Evolutionary conservation across 192 early-diverging fungal genomes (phyloP).

Genomic region (Coemansia sp.): DNA sequence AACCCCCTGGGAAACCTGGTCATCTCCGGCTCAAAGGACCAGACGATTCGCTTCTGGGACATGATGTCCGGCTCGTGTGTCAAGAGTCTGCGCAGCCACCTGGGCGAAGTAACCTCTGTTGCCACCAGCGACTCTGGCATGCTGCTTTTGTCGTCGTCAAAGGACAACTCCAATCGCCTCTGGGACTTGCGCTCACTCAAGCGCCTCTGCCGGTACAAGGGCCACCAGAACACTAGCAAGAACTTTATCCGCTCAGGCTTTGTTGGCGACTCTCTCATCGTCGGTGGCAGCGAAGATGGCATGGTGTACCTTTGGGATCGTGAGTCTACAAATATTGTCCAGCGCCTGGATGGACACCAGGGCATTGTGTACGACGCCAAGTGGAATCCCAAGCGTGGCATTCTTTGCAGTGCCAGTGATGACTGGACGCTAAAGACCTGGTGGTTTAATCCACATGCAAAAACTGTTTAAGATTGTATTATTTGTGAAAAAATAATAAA

Average conservation of each 20-base stretch:
- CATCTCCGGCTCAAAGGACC: constrained; percentile 92
- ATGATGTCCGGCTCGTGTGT: constrained; percentile 95
- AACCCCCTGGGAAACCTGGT: constrained; percentile 94
- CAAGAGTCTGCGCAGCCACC: constrained; percentile 87
- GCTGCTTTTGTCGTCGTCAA: constrained; percentile 83
- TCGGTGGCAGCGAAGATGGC: constrained; percentile 96
- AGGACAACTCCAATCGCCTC: constrained; percentile 96
- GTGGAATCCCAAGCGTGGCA: constrained; percentile 87
- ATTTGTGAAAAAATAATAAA: neutral
- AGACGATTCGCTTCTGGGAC: constrained; percentile 98
- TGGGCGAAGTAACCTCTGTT: constrained; percentile 96
- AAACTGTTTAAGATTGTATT: neutral
- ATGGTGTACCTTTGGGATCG: constrained; percentile 96
- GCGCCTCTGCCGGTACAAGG: constrained; percentile 86
- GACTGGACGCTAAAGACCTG: constrained; percentile 85
- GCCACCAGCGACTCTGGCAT: constrained; percentile 89
- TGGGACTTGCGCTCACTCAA: constrained; percentile 93
- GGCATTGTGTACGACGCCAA: constrained; percentile 87
- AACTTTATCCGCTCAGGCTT: constrained; percentile 94
- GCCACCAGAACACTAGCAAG: constrained; percentile 97
- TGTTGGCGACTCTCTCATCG: constrained; percentile 84
- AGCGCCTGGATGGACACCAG: constrained; percentile 80
- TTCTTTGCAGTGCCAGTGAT: constrained; percentile 91
- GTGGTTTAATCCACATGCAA: constrained; percentile 57
- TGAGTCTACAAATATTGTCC: constrained; percentile 86